Evolutionary conservation across 108 stramenopile genomes (phyloP).

Genomic region (Cyclostephanos invisitatus): DNA sequence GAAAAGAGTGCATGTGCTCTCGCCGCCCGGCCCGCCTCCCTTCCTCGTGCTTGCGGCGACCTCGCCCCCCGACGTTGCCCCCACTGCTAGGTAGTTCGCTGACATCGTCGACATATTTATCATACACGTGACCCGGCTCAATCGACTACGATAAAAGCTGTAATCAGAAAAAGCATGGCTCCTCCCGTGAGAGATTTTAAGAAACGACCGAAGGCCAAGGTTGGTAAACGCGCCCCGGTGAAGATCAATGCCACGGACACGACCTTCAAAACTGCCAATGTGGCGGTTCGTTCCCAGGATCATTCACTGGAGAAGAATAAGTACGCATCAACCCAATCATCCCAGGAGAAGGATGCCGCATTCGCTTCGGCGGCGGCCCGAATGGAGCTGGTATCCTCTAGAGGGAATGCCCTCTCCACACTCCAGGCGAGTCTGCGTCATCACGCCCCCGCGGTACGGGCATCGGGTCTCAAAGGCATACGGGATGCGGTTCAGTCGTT

Average conservation of each 20-base stretch:
- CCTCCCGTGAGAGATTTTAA: conserved; percentile 53
- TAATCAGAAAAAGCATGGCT: conserved; percentile 15
- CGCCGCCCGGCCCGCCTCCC: too few species aligned
- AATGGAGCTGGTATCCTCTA: conserved; percentile 55
- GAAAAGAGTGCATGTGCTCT: too few species aligned
- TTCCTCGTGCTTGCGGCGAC: too few species aligned
- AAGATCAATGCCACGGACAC: conserved; percentile 78
- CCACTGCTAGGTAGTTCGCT: too few species aligned
- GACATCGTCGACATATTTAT: too few species aligned
- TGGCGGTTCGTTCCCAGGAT: conserved; percentile 54
- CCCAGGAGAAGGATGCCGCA: conserved; percentile 15
- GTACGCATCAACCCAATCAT: background rate
- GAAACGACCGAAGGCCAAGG: conserved; percentile 84
- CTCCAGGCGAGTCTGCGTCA: conserved; percentile 58
- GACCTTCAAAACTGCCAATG: conserved; percentile 67
- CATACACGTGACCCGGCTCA: too few species aligned
- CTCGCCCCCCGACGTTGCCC: too few species aligned
- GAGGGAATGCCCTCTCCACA: conserved; percentile 65
- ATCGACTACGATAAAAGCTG: too few species aligned
- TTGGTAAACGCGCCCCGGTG: conserved; percentile 75
- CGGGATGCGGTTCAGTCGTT: conserved; percentile 56
- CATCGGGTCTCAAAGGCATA: conserved; percentile 71
- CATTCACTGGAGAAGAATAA: conserved; percentile 44
- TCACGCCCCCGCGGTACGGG: conserved; percentile 67
- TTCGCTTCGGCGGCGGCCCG: conserved; percentile 23